Percentiles rank a stretch among this genome's conserved stretches.
These are phyloP conservation scores for Ephemerocybe angulata DNA, from an alignment of 768 basidiomycete genomes.

Conservation along the genomic window DNA sequence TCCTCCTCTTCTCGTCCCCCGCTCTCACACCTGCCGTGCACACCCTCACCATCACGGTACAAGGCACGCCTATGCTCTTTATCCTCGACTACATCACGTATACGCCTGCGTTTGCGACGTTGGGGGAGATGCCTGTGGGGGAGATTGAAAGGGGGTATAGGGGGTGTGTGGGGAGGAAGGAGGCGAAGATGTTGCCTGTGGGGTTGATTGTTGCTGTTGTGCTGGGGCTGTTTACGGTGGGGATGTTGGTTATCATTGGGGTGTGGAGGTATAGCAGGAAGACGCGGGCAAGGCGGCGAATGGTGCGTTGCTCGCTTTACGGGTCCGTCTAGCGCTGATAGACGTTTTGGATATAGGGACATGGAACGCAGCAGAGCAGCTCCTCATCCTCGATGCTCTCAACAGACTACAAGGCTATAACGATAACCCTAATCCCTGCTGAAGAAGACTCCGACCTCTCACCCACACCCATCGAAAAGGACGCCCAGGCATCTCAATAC, in stretches of 20 bases:
- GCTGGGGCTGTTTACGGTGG: not conserved
- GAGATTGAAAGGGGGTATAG: not conserved
- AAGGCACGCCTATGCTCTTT: slow-evolving; percentile 15
- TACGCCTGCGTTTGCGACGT: slow-evolving; percentile 18
- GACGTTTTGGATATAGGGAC: too few relatives aligned
- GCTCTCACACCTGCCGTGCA: slow-evolving; percentile 17
- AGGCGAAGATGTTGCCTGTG: not conserved
- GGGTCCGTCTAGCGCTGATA: too few relatives aligned
- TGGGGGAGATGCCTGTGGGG: not conserved
- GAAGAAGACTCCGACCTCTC: too few relatives aligned
- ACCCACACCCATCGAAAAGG: too few relatives aligned
- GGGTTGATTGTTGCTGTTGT: slow-evolving; percentile 3
- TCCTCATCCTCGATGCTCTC: too few relatives aligned
- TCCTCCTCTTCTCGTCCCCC: slow-evolving; percentile 18
- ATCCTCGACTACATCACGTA: slow-evolving; percentile 27
- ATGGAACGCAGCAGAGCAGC: too few relatives aligned
- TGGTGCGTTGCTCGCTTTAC: too few relatives aligned
- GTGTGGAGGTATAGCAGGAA: not conserved
- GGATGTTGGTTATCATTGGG: not conserved
- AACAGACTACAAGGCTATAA: too few relatives aligned
- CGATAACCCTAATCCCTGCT: too few relatives aligned
- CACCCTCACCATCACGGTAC: slow-evolving; percentile 21
- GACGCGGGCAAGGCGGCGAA: too few relatives aligned
- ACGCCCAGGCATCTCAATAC: too few relatives aligned
- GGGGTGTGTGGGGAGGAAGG: not conserved